These are phyloP conservation scores for Neonectria neomacrospora DNA, from an alignment of 2,329 filamentous ascomycete species.

Conservation along the genomic window DNA sequence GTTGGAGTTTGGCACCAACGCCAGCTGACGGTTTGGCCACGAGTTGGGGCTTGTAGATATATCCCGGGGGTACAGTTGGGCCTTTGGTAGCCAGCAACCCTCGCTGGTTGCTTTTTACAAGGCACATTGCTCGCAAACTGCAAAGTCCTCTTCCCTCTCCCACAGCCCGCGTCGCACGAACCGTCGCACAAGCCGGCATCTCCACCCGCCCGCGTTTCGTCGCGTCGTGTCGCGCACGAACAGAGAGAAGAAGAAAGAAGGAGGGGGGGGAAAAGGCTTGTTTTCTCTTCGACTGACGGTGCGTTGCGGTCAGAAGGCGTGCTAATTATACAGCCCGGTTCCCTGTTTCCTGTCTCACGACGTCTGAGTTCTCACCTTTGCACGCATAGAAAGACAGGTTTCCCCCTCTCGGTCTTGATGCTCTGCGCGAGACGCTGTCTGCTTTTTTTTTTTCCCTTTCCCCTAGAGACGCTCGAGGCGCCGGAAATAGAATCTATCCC, in stretches of 20 bases:
- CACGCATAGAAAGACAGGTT: too few relatives aligned
- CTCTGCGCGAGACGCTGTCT: neutral
- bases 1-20: neutral
- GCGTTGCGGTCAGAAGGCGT: neutral
- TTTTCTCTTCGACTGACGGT: neutral
- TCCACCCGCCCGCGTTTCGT: neutral
- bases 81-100: neutral
- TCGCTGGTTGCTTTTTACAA: neutral
- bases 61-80: neutral
- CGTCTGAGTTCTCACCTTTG: too few relatives aligned
- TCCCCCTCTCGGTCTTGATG: neutral
- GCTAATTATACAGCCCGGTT: neutral
- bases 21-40: neutral
- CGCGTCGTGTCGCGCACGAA: neutral
- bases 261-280: too few relatives aligned
- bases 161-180: neutral
- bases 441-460: neutral
- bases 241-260: too few relatives aligned
- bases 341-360: neutral
- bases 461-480: neutral
- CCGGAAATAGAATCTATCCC: neutral
- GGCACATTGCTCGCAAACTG: neutral
- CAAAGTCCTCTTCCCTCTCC: neutral
- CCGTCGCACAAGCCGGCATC: slow-evolving; percentile 6
- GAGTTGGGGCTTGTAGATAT: neutral